phyloP scores from a whole-genome alignment of 2,329 filamentous ascomycete genomes.

The Talaromyces sp. region DNA sequence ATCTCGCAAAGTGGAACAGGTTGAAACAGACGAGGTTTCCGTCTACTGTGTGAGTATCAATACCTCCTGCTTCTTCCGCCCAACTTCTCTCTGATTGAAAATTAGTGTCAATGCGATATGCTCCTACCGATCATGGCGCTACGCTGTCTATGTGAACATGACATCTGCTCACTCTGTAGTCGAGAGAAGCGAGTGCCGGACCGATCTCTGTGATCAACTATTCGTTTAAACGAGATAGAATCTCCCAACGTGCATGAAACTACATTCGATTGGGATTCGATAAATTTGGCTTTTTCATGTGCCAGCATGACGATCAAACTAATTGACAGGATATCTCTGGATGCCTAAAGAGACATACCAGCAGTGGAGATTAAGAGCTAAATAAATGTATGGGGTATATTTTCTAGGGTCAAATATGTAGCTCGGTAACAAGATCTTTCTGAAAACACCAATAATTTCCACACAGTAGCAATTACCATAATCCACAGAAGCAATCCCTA shows the following conservation, averaged over 20 bases:
- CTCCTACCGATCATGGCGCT: background rate
- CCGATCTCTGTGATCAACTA: background rate
- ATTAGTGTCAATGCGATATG: background rate
- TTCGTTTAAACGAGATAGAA: background rate
- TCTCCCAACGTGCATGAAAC: background rate
- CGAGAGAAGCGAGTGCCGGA: background rate
- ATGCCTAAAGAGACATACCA: too few species aligned
- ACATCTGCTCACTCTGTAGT: background rate
- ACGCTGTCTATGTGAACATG: background rate
- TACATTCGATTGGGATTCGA: background rate
- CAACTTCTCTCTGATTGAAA: background rate
- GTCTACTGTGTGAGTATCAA: slow-evolving; percentile 3
- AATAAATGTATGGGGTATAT: background rate
- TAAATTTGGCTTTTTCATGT: background rate
- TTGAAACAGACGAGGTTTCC: background rate
- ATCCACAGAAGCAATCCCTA: background rate
- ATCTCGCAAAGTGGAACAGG: background rate
- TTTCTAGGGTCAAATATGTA: background rate
- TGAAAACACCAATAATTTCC: background rate
- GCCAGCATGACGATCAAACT: background rate
- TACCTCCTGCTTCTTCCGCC: background rate
- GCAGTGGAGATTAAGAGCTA: background rate
- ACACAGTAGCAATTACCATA: background rate
- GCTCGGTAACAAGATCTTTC: background rate
- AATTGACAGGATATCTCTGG: too few species aligned